Evolutionary conservation across 2,329 filamentous ascomycete species (phyloP), one percentile per base, ranked within the genome.

Genomic region (Thelonectria blattea): DNA sequence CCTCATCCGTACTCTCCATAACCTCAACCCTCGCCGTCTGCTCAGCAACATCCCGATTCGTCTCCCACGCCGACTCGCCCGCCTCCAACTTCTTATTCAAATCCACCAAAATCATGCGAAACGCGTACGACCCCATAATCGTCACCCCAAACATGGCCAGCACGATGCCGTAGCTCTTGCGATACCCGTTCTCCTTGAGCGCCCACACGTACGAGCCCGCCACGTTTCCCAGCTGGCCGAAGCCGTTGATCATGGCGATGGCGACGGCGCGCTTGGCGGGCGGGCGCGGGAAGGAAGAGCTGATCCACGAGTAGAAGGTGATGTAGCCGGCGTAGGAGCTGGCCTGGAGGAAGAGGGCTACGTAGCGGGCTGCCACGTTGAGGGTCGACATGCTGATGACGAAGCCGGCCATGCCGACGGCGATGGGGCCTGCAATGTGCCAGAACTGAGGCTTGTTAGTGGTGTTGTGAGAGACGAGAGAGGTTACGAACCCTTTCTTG

Each of bases 91-190:
- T 75, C 68, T 74, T 76, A 74, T 85, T 85, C 62, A 83, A 69
- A 56, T 74, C 71, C 6, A 71, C 57, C 5, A 86, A 76, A 56
- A 85, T 79, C 64, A 76, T 58, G 18, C 79, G 77, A 76, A 86
- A 81, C 32, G 74, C 58, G 52, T 74, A 78, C 72, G 81, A 87
- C 5, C 84, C 85, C 0, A 79, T 37, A 32, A 87, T 81, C 0
- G 86, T 85, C 42, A 86, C 66, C 3, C 84, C 85, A 68, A 88
- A 89, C 86, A 89, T 89, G 68, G 84, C 79, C 14, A 83, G 81
- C 5, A 89, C 87, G 58, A 89, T 86, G 4, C 85, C 86, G 67
- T 89, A 89, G 62, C 85, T 88, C 76, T 85, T 83, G 64, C 86
- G 81, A 77, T 81, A 89, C 0, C 87, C 87, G 62, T 88, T 82